Evolutionary conservation across 1,284 basidiomycete genomes (phyloP).

Genomic region (Rhodotorula sp.): DNA sequence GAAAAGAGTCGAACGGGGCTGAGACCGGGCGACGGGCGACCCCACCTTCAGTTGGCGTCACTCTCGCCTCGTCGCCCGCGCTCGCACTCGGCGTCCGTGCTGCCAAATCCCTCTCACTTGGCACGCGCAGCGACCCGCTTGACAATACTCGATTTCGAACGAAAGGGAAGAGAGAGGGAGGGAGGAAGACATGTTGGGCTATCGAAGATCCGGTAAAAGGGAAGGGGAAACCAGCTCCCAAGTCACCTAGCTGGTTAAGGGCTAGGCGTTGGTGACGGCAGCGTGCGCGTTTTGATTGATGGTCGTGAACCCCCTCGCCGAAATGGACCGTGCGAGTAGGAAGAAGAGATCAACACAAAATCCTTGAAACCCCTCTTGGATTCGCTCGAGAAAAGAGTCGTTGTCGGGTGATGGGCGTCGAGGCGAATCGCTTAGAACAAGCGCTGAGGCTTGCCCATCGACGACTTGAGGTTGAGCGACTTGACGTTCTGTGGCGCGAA

Average conservation of each 20-base stretch:
- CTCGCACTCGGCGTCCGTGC: not conserved
- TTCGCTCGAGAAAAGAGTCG: not conserved
- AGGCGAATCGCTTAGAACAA: conserved; percentile 28
- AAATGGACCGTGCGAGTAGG: not conserved
- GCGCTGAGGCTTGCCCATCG: conserved; percentile 78
- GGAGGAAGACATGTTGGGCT: not conserved
- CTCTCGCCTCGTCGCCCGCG: too few relatives aligned
- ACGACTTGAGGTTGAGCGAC: conserved; percentile 96
- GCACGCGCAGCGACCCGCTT: not conserved
- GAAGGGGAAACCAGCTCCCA: conserved; percentile 24
- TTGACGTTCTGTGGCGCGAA: conserved; percentile 69
- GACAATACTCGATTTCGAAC: too few relatives aligned
- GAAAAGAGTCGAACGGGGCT: not conserved
- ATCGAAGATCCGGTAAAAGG: too few relatives aligned
- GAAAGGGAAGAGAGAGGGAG: too few relatives aligned
- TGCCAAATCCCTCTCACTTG: not conserved
- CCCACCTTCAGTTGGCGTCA: not conserved
- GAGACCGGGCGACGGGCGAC: not conserved
- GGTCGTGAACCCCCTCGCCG: not conserved
- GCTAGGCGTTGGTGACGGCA: conserved; percentile 34
- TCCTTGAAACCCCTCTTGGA: not conserved
- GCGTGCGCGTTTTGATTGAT: conserved; percentile 26
- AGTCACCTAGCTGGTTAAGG: conserved; percentile 15
- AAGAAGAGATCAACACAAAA: not conserved
- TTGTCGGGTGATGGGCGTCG: not conserved